A percentile compares a stretch with the other conserved stretches of the same genome.
Conservation (phyloP, 495 filamentous ascomycete species). For the Penicillium daleae region DNA sequence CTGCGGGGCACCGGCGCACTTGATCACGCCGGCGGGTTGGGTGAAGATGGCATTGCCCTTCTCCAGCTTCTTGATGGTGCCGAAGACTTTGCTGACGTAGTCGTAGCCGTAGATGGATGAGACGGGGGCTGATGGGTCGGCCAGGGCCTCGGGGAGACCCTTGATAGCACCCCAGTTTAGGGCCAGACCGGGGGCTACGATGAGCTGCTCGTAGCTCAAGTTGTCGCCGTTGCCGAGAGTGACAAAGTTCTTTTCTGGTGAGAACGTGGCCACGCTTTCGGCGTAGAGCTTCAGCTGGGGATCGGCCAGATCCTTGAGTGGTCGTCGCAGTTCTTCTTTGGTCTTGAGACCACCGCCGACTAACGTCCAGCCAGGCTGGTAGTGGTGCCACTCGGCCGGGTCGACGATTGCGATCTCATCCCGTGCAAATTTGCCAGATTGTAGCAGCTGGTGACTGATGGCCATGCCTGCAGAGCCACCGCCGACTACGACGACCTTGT, state of each 20-base stretch:
- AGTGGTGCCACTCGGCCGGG: constrained; percentile 66
- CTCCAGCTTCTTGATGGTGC: constrained; percentile 56
- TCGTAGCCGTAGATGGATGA: constrained; percentile 70
- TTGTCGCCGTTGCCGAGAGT: constrained; percentile 61
- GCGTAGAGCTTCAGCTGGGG: constrained; percentile 66
- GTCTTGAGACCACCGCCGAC: constrained; percentile 67
- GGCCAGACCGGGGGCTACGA: constrained; percentile 65
- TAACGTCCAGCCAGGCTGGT: constrained; percentile 73
- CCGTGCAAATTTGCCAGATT: constrained; percentile 54
- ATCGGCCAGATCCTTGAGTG: constrained; percentile 56
- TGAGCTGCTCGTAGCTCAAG: constrained; percentile 64
- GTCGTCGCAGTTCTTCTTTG: constrained; percentile 56
- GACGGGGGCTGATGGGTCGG: constrained; percentile 57
- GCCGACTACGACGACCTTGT: constrained; percentile 68
- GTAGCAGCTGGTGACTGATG: constrained; percentile 66
- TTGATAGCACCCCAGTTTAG: constrained; percentile 59
- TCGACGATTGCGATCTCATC: constrained; percentile 71
- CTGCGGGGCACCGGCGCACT: constrained; percentile 72
- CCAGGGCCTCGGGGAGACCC: constrained; percentile 63
- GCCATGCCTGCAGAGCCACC: constrained; percentile 64
- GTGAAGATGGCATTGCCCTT: constrained; percentile 69
- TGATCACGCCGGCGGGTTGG: constrained; percentile 66
- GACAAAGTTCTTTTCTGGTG: constrained; percentile 61
- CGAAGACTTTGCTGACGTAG: constrained; percentile 60
- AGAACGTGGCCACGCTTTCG: constrained; percentile 52